Conservation (phyloP, 495 filamentous ascomycete genomes). For the Aspergillus indologenus region DNA sequence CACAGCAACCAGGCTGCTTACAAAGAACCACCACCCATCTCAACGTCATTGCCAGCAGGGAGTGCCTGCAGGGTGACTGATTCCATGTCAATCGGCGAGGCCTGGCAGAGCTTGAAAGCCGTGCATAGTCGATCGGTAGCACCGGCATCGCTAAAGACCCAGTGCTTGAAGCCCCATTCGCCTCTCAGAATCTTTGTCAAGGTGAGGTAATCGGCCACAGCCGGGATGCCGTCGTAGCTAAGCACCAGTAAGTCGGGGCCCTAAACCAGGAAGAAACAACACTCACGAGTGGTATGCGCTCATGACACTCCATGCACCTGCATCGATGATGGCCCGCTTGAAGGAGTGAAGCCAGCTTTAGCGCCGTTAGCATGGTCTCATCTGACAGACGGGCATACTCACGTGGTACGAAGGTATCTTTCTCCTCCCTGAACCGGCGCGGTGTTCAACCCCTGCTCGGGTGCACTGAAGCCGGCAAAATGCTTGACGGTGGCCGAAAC, state of each 20-base stretch:
- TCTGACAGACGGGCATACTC: constrained; percentile 1
- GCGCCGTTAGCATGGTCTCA: background rate
- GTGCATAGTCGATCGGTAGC: constrained; percentile 63
- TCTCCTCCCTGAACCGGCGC: constrained; percentile 67
- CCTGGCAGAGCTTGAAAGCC: constrained; percentile 58
- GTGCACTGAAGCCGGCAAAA: constrained; percentile 61
- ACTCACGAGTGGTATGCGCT: constrained; percentile 60
- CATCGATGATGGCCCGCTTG: constrained; percentile 66
- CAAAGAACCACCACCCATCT: constrained; percentile 72
- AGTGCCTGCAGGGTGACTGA: constrained; percentile 55
- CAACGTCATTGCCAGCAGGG: constrained; percentile 67
- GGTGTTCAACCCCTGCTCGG: constrained; percentile 67
- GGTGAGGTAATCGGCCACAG: constrained; percentile 56
- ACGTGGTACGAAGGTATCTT: constrained; percentile 63
- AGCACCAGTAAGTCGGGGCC: background rate
- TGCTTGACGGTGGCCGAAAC: constrained; percentile 70
- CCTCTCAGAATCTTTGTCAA: constrained; percentile 63
- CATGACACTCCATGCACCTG: constrained; percentile 64
- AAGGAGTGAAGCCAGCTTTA: constrained; percentile 58
- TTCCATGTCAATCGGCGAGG: constrained; percentile 56
- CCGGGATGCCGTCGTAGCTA: constrained; percentile 61
- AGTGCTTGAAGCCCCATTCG: constrained; percentile 70
- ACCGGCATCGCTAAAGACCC: constrained; percentile 58
- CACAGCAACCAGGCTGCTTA: constrained; percentile 15
- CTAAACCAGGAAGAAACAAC: background rate